Conservation (phyloP, 2,329 filamentous ascomycete genomes). For the Monascus ruber region DNA sequence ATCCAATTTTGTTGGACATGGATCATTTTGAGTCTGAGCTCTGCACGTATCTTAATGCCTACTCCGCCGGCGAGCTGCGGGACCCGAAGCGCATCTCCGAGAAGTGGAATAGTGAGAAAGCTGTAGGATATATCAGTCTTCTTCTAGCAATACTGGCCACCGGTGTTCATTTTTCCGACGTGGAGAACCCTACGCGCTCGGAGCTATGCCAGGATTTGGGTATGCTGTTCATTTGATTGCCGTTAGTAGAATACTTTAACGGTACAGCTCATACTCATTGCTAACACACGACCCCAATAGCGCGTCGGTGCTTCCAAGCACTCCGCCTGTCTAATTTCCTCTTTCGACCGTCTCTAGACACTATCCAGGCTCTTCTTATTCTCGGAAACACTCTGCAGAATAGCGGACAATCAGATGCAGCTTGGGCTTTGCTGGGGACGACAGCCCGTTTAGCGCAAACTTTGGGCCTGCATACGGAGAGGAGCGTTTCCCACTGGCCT, state of each 20-base stretch:
- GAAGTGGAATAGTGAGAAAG: constrained; percentile 13
- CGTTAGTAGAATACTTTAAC: neutral
- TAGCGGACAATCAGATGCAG: constrained; percentile 21
- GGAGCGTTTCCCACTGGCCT: constrained; percentile 12
- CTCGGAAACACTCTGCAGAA: constrained; percentile 39
- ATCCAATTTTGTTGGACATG: constrained; percentile 19
- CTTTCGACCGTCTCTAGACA: constrained; percentile 44
- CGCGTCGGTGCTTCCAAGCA: constrained; percentile 34
- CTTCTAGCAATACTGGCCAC: constrained; percentile 18
- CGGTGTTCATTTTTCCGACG: constrained; percentile 20
- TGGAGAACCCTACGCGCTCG: constrained; percentile 14
- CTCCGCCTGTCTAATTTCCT: constrained; percentile 48
- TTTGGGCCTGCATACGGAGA: constrained; percentile 28
- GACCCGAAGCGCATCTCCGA: constrained; percentile 10
- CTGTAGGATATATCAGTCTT: constrained; percentile 18
- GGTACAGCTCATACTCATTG: neutral
- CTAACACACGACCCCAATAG: constrained; percentile 5
- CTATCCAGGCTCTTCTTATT: constrained; percentile 45
- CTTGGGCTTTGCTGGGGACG: constrained; percentile 19
- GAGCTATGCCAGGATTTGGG: constrained; percentile 16
- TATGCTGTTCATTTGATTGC: constrained; percentile 3
- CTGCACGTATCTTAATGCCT: constrained; percentile 17
- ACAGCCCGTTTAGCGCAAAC: constrained; percentile 23
- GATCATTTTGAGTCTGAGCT: constrained; percentile 19
- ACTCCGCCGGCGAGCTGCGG: constrained; percentile 12